Conservation (phyloP, 495 filamentous ascomycete genomes). For the Aspergillus kassunensis region DNA sequence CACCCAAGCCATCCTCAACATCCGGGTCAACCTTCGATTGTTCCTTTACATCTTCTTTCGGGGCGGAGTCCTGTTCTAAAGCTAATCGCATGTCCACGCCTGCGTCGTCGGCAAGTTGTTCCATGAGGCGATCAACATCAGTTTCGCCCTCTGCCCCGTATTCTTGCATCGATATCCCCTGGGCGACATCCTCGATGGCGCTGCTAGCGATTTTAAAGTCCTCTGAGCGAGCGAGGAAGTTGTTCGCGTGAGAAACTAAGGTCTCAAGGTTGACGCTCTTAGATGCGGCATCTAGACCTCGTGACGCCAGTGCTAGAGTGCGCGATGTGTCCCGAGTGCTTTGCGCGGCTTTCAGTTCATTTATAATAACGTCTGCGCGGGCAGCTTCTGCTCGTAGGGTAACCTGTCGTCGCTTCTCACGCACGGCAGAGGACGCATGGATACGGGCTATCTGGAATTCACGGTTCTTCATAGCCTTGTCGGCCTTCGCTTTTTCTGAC, state of each 20-base stretch:
- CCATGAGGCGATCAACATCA: slow-evolving; percentile 46
- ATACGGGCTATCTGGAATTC: slow-evolving; percentile 51
- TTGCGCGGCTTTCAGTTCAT: slow-evolving; percentile 47
- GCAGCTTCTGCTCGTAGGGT: slow-evolving; percentile 44
- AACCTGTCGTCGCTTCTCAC: slow-evolving; percentile 45
- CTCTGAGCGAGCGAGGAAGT: slow-evolving; percentile 43
- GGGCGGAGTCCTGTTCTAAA: slow-evolving; percentile 35
- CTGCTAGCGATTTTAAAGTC: slow-evolving; percentile 47
- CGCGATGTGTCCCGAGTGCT: slow-evolving; percentile 46
- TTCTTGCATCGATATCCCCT: slow-evolving; percentile 45
- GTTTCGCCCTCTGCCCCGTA: slow-evolving; percentile 45
- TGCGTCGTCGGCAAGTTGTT: slow-evolving; percentile 46
- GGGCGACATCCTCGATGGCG: slow-evolving; percentile 46
- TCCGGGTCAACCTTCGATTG: slow-evolving; percentile 32
- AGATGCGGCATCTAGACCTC: slow-evolving; percentile 42
- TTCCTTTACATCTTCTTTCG: slow-evolving; percentile 40
- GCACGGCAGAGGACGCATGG: slow-evolving; percentile 45
- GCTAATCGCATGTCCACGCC: slow-evolving; percentile 43
- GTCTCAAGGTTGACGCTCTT: slow-evolving; percentile 44
- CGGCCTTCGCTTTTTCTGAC: slow-evolving; percentile 46
- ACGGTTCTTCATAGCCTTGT: slow-evolving; percentile 47
- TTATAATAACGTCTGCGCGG: slow-evolving; percentile 48
- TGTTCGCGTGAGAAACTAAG: slow-evolving; percentile 44
- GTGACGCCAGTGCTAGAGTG: slow-evolving; percentile 40
- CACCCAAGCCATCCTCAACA: slow-evolving; percentile 42